phyloP scores from a whole-genome alignment of 1,139 yeast genomes.

The Meyerozyma smithsonii region DNA sequence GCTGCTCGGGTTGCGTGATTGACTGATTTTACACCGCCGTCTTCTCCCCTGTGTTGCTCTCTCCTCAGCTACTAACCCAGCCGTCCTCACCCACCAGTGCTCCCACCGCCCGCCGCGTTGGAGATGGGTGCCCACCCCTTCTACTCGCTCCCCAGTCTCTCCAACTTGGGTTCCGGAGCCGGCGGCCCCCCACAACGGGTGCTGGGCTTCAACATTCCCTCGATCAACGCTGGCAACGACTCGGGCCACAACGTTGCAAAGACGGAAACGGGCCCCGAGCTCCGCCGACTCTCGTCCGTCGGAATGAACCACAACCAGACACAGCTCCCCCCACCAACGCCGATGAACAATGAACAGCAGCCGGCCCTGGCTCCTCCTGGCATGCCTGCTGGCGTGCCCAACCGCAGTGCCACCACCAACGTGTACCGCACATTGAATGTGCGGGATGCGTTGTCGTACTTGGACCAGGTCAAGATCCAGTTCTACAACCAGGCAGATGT shows the following conservation, averaged over 20 bases:
- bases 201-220: slow-evolving; percentile 44
- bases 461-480: slow-evolving; percentile 93
- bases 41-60: not conserved
- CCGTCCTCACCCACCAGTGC: slow-evolving; percentile 49
- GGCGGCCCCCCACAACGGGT: slow-evolving; percentile 30
- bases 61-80: slow-evolving; percentile 27
- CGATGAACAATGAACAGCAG: not conserved
- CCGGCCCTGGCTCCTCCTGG: slow-evolving; percentile 12
- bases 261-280: slow-evolving; percentile 16
- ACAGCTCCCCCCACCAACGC: not conserved
- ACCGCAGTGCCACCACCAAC: slow-evolving; percentile 42
- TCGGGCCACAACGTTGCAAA: slow-evolving; percentile 14
- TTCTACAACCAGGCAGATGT: slow-evolving; percentile 92
- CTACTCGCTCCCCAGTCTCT: slow-evolving; percentile 48
- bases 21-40: not conserved
- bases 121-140: slow-evolving; percentile 47
- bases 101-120: slow-evolving; percentile 53
- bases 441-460: slow-evolving; percentile 89
- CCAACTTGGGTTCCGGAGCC: slow-evolving; percentile 44
- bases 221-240: slow-evolving; percentile 34
- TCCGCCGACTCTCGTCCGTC: slow-evolving; percentile 22
- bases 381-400: slow-evolving; percentile 35
- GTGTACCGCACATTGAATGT: slow-evolving; percentile 86
- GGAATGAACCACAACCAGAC: slow-evolving; percentile 5
- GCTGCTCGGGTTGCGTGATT: too few species aligned